These are phyloP conservation scores for Aspergillus ruber DNA, from an alignment of 2,329 filamentous ascomycete genomes.

Conservation along the genomic window DNA sequence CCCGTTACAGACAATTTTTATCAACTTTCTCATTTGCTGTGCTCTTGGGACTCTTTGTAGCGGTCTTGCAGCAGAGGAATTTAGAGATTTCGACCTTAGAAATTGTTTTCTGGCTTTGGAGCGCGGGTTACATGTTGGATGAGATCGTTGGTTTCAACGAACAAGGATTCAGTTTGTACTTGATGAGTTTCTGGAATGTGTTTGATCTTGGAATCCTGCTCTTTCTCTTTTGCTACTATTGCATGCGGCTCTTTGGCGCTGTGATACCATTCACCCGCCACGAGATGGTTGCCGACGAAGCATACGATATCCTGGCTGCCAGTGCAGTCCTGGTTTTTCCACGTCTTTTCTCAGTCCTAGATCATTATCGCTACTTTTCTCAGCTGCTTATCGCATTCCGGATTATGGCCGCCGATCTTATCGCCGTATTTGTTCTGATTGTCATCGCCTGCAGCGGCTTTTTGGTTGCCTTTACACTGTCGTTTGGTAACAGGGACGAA, in stretches of 20 bases:
- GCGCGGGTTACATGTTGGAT: slow-evolving; percentile 91
- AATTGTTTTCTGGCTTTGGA: slow-evolving; percentile 95
- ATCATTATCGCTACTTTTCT: slow-evolving; percentile 94
- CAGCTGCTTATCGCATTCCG: slow-evolving; percentile 90
- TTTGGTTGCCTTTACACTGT: slow-evolving; percentile 87
- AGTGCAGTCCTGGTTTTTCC: slow-evolving; percentile 87
- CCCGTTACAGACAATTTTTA: slow-evolving; percentile 83
- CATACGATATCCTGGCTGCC: slow-evolving; percentile 88
- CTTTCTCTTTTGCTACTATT: slow-evolving; percentile 81
- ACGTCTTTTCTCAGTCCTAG: slow-evolving; percentile 83
- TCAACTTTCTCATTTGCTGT: slow-evolving; percentile 83
- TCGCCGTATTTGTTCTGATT: slow-evolving; percentile 77
- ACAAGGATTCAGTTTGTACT: slow-evolving; percentile 90
- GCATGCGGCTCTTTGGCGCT: slow-evolving; percentile 80
- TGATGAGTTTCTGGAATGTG: slow-evolving; percentile 97
- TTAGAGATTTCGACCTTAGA: slow-evolving; percentile 77
- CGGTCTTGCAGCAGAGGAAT: slow-evolving; percentile 70
- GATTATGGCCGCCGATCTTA: slow-evolving; percentile 84
- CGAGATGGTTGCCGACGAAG: slow-evolving; percentile 69
- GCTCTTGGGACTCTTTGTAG: slow-evolving; percentile 76
- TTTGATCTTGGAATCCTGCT: slow-evolving; percentile 88
- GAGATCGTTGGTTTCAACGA: slow-evolving; percentile 95
- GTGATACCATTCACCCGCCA: slow-evolving; percentile 66
- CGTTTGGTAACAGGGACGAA: slow-evolving; percentile 55
- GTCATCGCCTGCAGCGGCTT: slow-evolving; percentile 88